Evolutionary conservation across 371 early-diverging fungal species (phyloP), one percentile per base, ranked within the genome.

Genomic region (Haplosporangium sp.): DNA sequence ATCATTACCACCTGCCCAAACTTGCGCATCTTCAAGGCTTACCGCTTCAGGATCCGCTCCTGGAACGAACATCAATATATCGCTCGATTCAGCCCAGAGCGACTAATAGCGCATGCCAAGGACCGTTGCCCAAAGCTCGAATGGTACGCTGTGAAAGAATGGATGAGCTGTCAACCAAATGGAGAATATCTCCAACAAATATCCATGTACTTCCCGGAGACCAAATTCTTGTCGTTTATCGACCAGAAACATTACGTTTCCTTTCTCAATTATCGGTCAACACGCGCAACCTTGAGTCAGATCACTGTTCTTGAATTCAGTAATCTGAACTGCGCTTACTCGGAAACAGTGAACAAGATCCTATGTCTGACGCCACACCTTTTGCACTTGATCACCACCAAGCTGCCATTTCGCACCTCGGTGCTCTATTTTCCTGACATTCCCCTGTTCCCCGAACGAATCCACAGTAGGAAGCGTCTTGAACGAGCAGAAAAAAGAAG

Each of bases 1-100:
- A 36, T 76, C 37, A n/a, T 67, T 2, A 37, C 54, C 29, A 67
- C 67, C 13, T 76, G 77, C 12, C 71, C 71, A 13, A 43, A 71
- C 1, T 61, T 76, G 4, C 59, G 56, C 1, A 45, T 60, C 16
- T 53, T 76, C 42, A n/a, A 12, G 56, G 41, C 40, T 38, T 55
- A 18, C 56, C 62, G 3, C 16, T 43, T 47, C 47, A 42, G 53
- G n/a, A n/a, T n/a, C n/a, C n/a, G n/a, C n/a, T n/a, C n/a, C n/a
- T n/a, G n/a, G n/a, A n/a, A n/a, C n/a, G n/a, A n/a, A n/a, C n/a
- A n/a, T n/a, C n/a, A n/a, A 14, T 48, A 20, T 14, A 20, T 48
- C 6, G 18, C 48, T 16, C 48, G 18, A 9, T 36, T 62, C 7
- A 23, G 64, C 55, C 40, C 46, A 4, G 16, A 59, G 3, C 61